phyloP scores from a whole-genome alignment of 106 monocot genomes.

The Gastrodia elata region DNA sequence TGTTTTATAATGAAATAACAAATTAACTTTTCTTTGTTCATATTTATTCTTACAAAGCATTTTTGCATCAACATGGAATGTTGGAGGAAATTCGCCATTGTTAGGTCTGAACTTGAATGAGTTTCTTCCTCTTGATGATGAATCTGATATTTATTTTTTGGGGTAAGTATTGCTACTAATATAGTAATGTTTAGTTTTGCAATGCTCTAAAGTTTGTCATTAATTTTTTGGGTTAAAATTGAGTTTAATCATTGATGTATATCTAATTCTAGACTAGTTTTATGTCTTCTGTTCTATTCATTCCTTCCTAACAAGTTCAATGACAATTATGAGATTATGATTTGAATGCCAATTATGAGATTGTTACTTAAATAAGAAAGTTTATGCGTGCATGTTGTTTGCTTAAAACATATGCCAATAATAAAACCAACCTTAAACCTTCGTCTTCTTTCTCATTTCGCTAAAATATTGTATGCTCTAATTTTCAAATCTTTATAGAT shows the following conservation, averaged over 20 bases:
- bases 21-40: neutral
- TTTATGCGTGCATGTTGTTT: too few species aligned
- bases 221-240: neutral
- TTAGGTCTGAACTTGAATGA: slow-evolving; percentile 45
- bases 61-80: slow-evolving; percentile 76
- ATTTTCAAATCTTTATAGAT: neutral
- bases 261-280: too few species aligned
- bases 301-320: too few species aligned
- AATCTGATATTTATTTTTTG: slow-evolving; percentile 63
- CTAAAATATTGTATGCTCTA: neutral
- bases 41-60: slow-evolving; percentile 20
- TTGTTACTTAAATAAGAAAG: too few species aligned
- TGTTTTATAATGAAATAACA: neutral
- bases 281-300: too few species aligned
- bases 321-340: too few species aligned
- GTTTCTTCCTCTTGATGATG: slow-evolving; percentile 49
- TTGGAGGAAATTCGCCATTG: slow-evolving; percentile 58
- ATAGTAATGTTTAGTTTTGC: neutral
- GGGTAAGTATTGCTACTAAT: slow-evolving; percentile 31
- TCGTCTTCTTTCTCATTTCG: neutral
- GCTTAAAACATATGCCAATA: neutral
- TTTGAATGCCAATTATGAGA: too few species aligned
- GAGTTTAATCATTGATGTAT: neutral
- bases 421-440: neutral
- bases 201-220: slow-evolving; percentile 2